These are phyloP conservation scores for Condylostoma magnum DNA, from an alignment of 169 alveolate species.

Conservation along the genomic window DNA sequence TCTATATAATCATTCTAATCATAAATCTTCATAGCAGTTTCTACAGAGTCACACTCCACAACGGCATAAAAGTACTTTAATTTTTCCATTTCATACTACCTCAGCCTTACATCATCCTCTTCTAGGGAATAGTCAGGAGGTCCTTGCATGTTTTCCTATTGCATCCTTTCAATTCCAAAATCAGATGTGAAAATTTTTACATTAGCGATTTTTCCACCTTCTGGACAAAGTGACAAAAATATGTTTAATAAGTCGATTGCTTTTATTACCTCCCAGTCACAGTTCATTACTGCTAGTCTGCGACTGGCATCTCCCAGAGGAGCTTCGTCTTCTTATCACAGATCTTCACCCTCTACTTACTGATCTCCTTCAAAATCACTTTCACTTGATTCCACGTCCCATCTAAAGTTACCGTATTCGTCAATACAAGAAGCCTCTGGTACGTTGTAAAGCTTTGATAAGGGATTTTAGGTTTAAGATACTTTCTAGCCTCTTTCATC, in stretches of 20 bases:
- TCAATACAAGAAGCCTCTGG: conserved; percentile 31
- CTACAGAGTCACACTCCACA: conserved; percentile 63
- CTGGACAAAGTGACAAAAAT: conserved; percentile 74
- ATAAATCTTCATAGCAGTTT: conserved; percentile 67
- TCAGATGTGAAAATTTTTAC: conserved; percentile 76
- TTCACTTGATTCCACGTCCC: conserved; percentile 19
- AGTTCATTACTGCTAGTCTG: conserved; percentile 76
- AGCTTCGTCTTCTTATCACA: conserved; percentile 31
- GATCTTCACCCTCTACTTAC: conserved; percentile 27
- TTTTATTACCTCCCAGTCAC: conserved; percentile 77
- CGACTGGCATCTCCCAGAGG: conserved; percentile 55
- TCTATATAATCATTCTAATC: conserved; percentile 76
- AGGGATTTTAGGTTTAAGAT: conserved; percentile 36
- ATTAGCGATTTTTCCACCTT: conserved; percentile 50
- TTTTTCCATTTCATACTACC: conserved; percentile 77
- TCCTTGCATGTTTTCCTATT: conserved; percentile 68
- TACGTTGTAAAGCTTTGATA: conserved; percentile 29
- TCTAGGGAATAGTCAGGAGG: conserved; percentile 50
- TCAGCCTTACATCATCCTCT: conserved; percentile 61
- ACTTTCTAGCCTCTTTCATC: conserved; percentile 68
- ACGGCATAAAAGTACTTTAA: conserved; percentile 84
- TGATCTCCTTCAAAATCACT: conserved; percentile 35
- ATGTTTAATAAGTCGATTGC: conserved; percentile 71
- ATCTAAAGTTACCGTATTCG: conserved; percentile 26
- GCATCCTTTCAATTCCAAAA: conserved; percentile 74